Evolutionary conservation across 176 grass and related monocot species (phyloP).

Genomic region (Phragmites australis): DNA sequence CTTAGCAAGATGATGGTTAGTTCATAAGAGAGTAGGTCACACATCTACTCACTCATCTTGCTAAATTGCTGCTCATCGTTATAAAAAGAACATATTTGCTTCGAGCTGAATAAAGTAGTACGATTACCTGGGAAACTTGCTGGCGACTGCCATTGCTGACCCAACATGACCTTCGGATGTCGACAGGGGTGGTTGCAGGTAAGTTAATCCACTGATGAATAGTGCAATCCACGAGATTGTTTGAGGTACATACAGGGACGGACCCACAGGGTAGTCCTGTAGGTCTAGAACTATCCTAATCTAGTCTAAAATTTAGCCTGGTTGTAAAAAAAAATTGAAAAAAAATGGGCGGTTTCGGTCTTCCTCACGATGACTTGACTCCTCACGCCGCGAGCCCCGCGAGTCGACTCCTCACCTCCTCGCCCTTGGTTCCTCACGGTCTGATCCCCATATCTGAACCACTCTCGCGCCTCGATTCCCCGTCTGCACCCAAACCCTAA

Average conservation of each 20-base stretch:
- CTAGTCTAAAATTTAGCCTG: too few relatives aligned
- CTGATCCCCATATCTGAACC: too few relatives aligned
- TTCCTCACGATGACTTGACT: too few relatives aligned
- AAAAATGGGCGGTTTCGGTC: too few relatives aligned
- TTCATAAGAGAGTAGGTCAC: background rate
- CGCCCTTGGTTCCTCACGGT: too few relatives aligned
- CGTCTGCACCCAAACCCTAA: too few relatives aligned
- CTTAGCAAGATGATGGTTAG: background rate
- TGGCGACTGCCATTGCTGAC: background rate
- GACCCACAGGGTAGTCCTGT: too few relatives aligned
- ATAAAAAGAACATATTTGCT: background rate
- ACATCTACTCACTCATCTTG: slow-evolving; percentile 18
- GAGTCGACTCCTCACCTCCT: too few relatives aligned
- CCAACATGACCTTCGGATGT: background rate
- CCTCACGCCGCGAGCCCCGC: too few relatives aligned
- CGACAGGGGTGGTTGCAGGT: background rate
- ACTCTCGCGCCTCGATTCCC: too few relatives aligned
- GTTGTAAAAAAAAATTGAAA: too few relatives aligned
- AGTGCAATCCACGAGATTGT: background rate
- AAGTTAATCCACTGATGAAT: background rate
- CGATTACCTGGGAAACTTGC: background rate
- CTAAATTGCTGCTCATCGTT: background rate
- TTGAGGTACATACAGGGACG: background rate
- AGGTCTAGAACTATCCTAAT: too few relatives aligned
- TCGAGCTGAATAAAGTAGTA: slow-evolving; percentile 9